Conservation (phyloP, 2,329 filamentous ascomycete species). For the Penicillium crustosum region DNA sequence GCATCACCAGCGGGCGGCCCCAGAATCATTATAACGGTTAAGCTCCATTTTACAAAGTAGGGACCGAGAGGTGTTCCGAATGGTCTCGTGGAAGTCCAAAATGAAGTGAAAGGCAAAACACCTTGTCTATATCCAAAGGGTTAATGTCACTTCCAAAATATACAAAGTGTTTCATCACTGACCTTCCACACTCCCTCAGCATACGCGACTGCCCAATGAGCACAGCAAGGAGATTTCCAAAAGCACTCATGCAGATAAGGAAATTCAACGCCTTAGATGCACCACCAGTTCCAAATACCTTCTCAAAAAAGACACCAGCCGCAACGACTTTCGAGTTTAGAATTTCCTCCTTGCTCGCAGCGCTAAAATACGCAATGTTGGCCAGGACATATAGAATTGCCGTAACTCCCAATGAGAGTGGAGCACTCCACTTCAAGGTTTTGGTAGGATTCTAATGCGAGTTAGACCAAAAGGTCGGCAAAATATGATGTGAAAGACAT, state of each 20-base stretch:
- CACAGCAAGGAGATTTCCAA: conserved; percentile 60
- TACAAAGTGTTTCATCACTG: not conserved
- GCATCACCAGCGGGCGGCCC: conserved; percentile 63
- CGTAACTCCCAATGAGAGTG: conserved; percentile 53
- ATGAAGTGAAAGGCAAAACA: conserved; percentile 58
- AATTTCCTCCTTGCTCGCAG: conserved; percentile 57
- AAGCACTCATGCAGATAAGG: conserved; percentile 57
- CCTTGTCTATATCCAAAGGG: conserved; percentile 49
- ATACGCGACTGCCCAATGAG: conserved; percentile 57
- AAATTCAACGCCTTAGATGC: conserved; percentile 58
- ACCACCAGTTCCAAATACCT: conserved; percentile 54
- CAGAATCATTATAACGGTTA: conserved; percentile 61
- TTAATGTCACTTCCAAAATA: not conserved
- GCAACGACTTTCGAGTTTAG: conserved; percentile 54
- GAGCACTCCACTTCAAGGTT: conserved; percentile 53
- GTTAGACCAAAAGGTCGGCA: not conserved
- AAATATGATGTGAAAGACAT: not conserved
- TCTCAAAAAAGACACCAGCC: conserved; percentile 59
- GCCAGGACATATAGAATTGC: conserved; percentile 58
- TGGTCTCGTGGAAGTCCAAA: conserved; percentile 64
- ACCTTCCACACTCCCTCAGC: conserved; percentile 61
- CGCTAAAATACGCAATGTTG: conserved; percentile 63
- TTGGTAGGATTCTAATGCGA: conserved; percentile 54
- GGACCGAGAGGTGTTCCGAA: conserved; percentile 64
- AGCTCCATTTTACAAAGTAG: conserved; percentile 57